Base-by-base conservation (phyloP, 2,329 filamentous ascomycete species). In the Phyllosticta citrichinensis region DNA sequence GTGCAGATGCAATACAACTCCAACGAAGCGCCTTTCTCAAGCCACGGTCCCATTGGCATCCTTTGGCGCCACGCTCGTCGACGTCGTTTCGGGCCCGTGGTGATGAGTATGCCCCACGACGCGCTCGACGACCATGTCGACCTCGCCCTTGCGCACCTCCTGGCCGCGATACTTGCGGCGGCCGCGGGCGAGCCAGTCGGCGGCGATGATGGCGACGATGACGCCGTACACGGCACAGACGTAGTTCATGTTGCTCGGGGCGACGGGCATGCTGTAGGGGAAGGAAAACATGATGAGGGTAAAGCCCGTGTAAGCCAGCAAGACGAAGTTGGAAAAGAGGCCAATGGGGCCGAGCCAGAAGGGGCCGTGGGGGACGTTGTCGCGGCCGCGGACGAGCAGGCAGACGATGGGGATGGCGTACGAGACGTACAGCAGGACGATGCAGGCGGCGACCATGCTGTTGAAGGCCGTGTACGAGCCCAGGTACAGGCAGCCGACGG, bases 331-430 rank as follows among this genome's bases (percentile, higher is more conserved):
- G 14, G 74, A 68, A 53, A 75, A 65, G 22, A 75, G 62, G 1
- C 78, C 79, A 52, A 78, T 51, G 5, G 69, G 70, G 1, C 77
- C 78, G 25, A 81, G 68, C 73, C 76, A 80, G 69, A 81, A 81
- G 0, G 78, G 77, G 0, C 78, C 78, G 62, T 74, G 75, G 1
- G 64, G 62, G 66, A 80, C 75, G 58, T 73, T 77, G 47, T 76
- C 66, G 56, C 79, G 76, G 22, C 79, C 78, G 24, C 70, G 70
- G 56, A 76, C 65, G 27, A 80, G 72, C 47, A 80, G 73, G 62
- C 75, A 79, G 40, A 76, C 60, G 27, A 81, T 74, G 0, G 79
- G 79, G 55, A 75, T 71, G 35, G 70, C 58, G 67, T 75, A 75
- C 60, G 68, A 70, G 63, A 75, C 62, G 65, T 74, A 73, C 30